Base-by-base conservation (phyloP, 768 basidiomycete species). In the Rubroboletus pulcherrimus region DNA sequence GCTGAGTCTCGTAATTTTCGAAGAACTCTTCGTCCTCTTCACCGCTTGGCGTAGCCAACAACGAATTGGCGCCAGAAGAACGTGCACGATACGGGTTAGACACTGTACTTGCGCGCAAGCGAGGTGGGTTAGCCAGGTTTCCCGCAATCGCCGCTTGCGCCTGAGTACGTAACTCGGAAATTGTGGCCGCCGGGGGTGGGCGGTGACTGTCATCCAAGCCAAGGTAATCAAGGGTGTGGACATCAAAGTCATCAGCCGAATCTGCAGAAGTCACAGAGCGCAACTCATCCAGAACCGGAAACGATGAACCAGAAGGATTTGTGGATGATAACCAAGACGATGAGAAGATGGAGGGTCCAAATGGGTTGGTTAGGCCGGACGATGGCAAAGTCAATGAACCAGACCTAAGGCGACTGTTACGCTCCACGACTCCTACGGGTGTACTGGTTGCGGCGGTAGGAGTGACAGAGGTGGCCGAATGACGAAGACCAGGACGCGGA, bases 221-320 rank as follows among this genome's bases (percentile, higher is more conserved):
- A 48, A 98, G 89, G 72, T 98, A 98, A 72, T 97, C 95, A 57
- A 98, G 82, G 29, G 96, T 98, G 67, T 93, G 92, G 43, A 94
- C 90, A 64, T 93, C 90, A 70, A 92, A 91, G 48, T 93, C 89
- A 51, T 97, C 95, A 24, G 82, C 78, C 19, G 87, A 87, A 68
- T 91, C 89, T 59, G 83, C 83, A 42, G 90, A 91, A 30, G 84
- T 82, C 43, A 87, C 85, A 44, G 90, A 90, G 59, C 88, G 87
- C 63, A 91, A 72, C 71, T 93, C 92, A 55, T 93, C 91, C 64
- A 91, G 75, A 62, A 83, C 78, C 35, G 84, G 77, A 60, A 86
- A 83, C 24, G 83, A 82, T 51, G 79, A 77, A 47, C 79, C 77
- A 63, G 74, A 73, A 53, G 78, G 75, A 67, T 81, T 83, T 65